Base-by-base conservation (phyloP, 495 filamentous ascomycete genomes). In the Penicillium desertorum region DNA sequence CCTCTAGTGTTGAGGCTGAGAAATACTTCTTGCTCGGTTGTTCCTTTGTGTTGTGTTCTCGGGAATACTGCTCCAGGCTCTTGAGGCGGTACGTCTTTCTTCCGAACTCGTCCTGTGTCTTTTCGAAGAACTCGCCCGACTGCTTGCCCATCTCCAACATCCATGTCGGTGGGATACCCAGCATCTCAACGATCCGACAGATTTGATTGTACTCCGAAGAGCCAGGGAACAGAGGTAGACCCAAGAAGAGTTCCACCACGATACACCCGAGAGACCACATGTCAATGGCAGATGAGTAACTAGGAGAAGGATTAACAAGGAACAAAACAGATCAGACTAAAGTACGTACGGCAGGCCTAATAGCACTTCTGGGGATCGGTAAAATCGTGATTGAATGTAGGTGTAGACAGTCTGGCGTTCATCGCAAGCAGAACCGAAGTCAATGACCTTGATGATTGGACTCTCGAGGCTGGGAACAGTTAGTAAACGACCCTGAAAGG, bases 11-110 rank as follows among this genome's bases (percentile, higher is more conserved):
- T 30, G 84, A 96, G 3, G 92, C 91, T 62, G 88, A 86, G 76
- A 99, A 99, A 71, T 99, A 99, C 73, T 97, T 98, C 81, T 99
- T 99, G 81, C 95, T 98, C 42, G 95, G 95, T 71, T 97, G 94
- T 70, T 99, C 95, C 71, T 99, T 98, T 12, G 91, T 92, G 56
- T 87, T 86, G 63, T 96, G 93, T 70, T 99, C 95, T 44, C 92
- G 76, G 11, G 94, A 94, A 66, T 97, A 99, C 64, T 96, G 90
- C 68, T 99, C 95, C 87, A 99, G 91, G 56, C 87, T 89, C 79
- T 99, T 99, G 19, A 99, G 77, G 42, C 92, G 86, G 68, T 96
- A 97, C 16, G 85, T 90, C 62, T 91, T 86, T 56, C 95, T 81
- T 20, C 92, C 92, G 67, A 88, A 99, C 58, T 91, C 88, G 63